A percentile compares a stretch with the other conserved stretches of the same genome.
phyloP scores from a whole-genome alignment of 805 yeast genomes.

The Teunomyces barrocoloradensis region DNA sequence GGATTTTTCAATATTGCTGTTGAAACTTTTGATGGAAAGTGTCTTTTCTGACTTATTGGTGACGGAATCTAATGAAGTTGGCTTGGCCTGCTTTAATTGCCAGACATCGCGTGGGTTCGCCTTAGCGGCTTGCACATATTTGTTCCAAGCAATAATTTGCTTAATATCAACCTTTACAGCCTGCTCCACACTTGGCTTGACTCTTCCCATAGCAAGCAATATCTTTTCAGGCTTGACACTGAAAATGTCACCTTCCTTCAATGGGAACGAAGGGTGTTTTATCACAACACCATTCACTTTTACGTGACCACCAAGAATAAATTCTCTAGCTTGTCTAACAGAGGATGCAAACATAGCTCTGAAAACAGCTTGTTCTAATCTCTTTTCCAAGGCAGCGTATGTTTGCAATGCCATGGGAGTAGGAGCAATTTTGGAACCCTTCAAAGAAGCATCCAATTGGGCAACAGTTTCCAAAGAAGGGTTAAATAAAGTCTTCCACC shows the following conservation, averaged over 20 bases:
- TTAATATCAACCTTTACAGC: conserved; percentile 67
- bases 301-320: conserved; percentile 76
- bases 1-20: conserved; percentile 37
- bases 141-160: conserved; percentile 76
- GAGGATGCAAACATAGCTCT: conserved; percentile 93
- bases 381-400: conserved; percentile 79
- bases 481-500: conserved; percentile 72
- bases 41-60: conserved; percentile 10
- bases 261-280: conserved; percentile 72
- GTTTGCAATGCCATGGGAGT: conserved; percentile 90
- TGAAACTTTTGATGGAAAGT: conserved; percentile 25
- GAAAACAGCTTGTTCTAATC: conserved; percentile 87
- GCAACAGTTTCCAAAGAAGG: conserved; percentile 80
- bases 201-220: conserved; percentile 76
- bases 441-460: conserved; percentile 77
- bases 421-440: conserved; percentile 51
- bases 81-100: conserved; percentile 46
- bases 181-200: conserved; percentile 71
- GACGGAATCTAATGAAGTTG: conserved; percentile 33
- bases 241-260: conserved; percentile 84
- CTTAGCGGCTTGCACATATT: conserved; percentile 58
- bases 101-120: conserved; percentile 57
- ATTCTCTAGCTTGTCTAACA: conserved; percentile 90
- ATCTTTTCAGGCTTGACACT: conserved; percentile 84
- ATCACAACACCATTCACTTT: conserved; percentile 80